These are phyloP conservation scores for grape (Vitis vinifera) DNA, from an alignment of 164 flowering plant species.

Conservation along the genomic window ASM3070453v1 NC_081817.1:1297501-1298000, in stretches of 20 bases:
- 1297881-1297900: no score
- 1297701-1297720: conserved; percentile 62
- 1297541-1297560: conserved; percentile 36
- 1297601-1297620: conserved; percentile 54
- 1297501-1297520: conserved; percentile 44
- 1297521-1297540: conserved; percentile 54
- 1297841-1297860: no score
- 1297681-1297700: conserved; percentile 66
- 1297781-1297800: no score
- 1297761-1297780: not conserved
- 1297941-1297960: no score
- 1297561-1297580: conserved; percentile 69
- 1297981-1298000: no score
- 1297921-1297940: no score
- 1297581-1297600: conserved; percentile 56
- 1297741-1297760: conserved; percentile 21
- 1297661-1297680: conserved; percentile 60
- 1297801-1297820: no score
- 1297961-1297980: no score
- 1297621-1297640: conserved; percentile 27
- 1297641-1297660: conserved; percentile 41
- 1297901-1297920: no score
- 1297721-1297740: conserved; percentile 53
- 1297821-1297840: no score
- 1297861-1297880: no score